A percentile compares a stretch with the other conserved stretches of the same genome.
Evolutionary conservation across 345 rosid genomes (phyloP).

Genomic region (Pseudoturritis turrita): DNA sequence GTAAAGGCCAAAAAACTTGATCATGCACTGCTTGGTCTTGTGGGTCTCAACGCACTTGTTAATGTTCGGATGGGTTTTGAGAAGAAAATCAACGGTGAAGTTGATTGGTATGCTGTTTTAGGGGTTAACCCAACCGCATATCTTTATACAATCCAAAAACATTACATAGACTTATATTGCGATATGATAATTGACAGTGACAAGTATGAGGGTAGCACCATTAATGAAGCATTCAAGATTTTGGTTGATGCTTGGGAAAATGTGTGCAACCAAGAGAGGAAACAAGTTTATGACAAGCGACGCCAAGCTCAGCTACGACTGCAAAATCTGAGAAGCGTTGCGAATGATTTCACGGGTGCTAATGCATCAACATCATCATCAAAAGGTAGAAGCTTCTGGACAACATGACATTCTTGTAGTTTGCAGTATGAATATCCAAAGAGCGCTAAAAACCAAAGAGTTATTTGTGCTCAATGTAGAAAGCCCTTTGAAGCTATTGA

Average conservation of each 20-base stretch:
- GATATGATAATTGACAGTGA: constrained; percentile 40
- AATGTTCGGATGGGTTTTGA: constrained; percentile 33
- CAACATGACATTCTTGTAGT: too few species aligned
- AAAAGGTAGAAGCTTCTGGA: too few species aligned
- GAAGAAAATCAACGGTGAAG: constrained; percentile 32
- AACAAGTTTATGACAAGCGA: constrained; percentile 39
- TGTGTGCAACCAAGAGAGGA: constrained; percentile 35
- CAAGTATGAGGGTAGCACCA: constrained; percentile 36
- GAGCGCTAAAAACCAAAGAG: too few species aligned
- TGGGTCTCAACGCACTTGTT: constrained; percentile 37
- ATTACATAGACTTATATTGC: constrained; percentile 34
- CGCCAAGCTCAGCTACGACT: too few species aligned
- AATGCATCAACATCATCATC: too few species aligned
- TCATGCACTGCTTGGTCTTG: constrained; percentile 43
- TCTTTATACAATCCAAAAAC: constrained; percentile 38
- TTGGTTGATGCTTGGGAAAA: constrained; percentile 45
- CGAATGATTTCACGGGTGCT: too few species aligned
- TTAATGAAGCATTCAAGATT: constrained; percentile 46
- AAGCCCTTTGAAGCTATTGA: too few species aligned
- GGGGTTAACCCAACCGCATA: constrained; percentile 41
- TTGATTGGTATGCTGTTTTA: constrained; percentile 46
- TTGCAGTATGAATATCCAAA: too few species aligned
- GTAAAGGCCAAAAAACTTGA: constrained; percentile 34
- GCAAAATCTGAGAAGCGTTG: too few species aligned
- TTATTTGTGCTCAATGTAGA: too few species aligned